These are phyloP conservation scores for Hydrangea macrophylla DNA, from an alignment of 148 eudicot species.

Conservation along the genomic window DNA sequence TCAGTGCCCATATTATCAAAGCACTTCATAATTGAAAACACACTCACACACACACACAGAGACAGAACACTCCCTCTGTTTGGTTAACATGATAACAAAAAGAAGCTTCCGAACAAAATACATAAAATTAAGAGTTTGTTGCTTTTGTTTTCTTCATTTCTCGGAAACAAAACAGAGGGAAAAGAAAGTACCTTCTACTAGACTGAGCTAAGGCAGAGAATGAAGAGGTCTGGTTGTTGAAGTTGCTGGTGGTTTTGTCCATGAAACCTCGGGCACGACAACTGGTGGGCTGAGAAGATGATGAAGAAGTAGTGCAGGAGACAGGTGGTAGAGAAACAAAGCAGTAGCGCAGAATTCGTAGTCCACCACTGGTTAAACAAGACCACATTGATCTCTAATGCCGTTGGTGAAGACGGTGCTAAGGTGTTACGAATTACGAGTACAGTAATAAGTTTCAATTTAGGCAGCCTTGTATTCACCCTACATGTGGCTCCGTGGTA, in stretches of 20 bases:
- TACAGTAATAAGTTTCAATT: no score
- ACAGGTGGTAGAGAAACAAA: constrained; percentile 18
- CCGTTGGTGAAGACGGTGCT: no score
- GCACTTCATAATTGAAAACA: background rate
- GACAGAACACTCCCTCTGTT: no score
- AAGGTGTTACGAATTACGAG: no score
- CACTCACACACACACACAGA: no score
- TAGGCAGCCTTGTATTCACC: no score
- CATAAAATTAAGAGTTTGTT: background rate
- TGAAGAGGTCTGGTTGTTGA: constrained; percentile 14
- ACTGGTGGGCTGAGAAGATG: background rate
- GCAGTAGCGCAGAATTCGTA: constrained; percentile 23
- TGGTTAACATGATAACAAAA: no score
- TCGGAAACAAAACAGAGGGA: background rate
- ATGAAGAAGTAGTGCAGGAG: background rate
- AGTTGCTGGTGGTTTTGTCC: constrained; percentile 2
- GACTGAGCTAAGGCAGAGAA: constrained; percentile 27
- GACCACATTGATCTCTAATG: constrained; percentile 22
- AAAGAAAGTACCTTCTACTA: constrained; percentile 25
- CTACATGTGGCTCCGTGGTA: no score
- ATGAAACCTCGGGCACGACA: constrained; percentile 11
- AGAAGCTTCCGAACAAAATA: no score
- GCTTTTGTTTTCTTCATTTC: background rate
- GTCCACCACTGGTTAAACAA: constrained; percentile 1
- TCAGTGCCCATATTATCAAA: no score